Conservation (phyloP, 345 rosid genomes). For the Eucalyptus melliodora region DNA sequence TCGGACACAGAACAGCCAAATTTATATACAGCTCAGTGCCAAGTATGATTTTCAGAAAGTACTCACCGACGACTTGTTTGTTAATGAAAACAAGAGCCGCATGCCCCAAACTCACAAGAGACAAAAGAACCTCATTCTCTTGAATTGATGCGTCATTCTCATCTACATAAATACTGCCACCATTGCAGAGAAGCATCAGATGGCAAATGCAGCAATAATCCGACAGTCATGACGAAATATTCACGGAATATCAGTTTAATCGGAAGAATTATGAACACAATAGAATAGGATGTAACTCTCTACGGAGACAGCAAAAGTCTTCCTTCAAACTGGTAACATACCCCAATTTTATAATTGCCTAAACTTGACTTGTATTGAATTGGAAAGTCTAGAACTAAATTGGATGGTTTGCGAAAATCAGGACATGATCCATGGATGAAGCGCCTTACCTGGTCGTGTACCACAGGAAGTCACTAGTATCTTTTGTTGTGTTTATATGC, state of each 20-base stretch:
- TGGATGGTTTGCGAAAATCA: background rate
- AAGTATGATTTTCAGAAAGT: background rate
- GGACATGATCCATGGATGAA: background rate
- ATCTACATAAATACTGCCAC: slow-evolving; percentile 21
- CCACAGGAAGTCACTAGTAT: slow-evolving; percentile 47
- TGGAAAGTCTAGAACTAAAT: background rate
- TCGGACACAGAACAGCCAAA: background rate
- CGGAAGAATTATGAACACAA: background rate
- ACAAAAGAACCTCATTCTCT: slow-evolving; percentile 5
- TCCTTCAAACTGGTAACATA: background rate
- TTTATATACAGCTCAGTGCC: background rate
- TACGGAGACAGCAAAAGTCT: background rate
- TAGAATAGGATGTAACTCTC: background rate
- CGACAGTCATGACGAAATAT: background rate
- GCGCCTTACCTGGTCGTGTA: slow-evolving; percentile 33
- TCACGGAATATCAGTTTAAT: background rate
- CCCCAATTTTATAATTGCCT: background rate
- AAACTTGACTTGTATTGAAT: background rate
- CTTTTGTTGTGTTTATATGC: slow-evolving; percentile 53
- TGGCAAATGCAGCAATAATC: background rate
- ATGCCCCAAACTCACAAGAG: slow-evolving; percentile 43
- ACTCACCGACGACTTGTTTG: slow-evolving; percentile 23
- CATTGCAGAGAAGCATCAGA: background rate
- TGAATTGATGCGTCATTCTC: background rate
- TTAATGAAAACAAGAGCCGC: slow-evolving; percentile 52